Evolutionary conservation across 352 stramenopile species (phyloP).

Genomic region (Phytophthora gonapodyides): DNA sequence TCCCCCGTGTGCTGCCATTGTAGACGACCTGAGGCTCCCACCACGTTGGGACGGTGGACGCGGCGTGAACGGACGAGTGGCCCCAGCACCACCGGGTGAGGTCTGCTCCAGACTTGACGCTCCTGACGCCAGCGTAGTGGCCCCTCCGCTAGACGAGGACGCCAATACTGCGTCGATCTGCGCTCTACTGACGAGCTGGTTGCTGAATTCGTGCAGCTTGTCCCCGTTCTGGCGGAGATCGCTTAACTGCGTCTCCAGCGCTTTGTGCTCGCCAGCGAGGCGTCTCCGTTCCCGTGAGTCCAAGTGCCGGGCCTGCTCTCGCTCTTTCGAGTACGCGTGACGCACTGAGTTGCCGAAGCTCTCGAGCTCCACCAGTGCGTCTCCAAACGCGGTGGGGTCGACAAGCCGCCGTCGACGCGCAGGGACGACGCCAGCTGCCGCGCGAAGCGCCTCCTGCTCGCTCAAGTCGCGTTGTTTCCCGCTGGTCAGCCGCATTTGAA

Average conservation of each 20-base stretch:
- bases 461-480: constrained; percentile 48
- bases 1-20: not conserved
- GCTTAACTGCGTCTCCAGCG: constrained; percentile 47
- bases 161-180: constrained; percentile 45
- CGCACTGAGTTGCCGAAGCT: constrained; percentile 59
- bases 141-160: not conserved
- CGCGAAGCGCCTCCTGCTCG: constrained; percentile 53
- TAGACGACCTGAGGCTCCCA: constrained; percentile 9
- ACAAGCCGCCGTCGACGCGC: constrained; percentile 50
- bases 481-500: constrained; percentile 66
- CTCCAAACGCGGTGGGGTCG: constrained; percentile 54
- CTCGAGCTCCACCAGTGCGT: constrained; percentile 60
- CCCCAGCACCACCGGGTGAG: constrained; percentile 10
- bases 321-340: constrained; percentile 46
- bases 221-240: constrained; percentile 41
- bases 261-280: constrained; percentile 37
- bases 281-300: constrained; percentile 42
- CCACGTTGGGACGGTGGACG: constrained; percentile 18
- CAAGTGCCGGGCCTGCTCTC: constrained; percentile 36
- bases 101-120: not conserved
- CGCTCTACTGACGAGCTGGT: constrained; percentile 62
- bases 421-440: constrained; percentile 33
- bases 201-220: constrained; percentile 68
- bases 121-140: not conserved
- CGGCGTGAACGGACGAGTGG: constrained; percentile 22